A percentile compares a stretch with the other conserved stretches of the same genome.
These are phyloP conservation scores for Phytophthora pseudosyringae DNA, from an alignment of 352 stramenopile genomes.

Conservation along the genomic window DNA sequence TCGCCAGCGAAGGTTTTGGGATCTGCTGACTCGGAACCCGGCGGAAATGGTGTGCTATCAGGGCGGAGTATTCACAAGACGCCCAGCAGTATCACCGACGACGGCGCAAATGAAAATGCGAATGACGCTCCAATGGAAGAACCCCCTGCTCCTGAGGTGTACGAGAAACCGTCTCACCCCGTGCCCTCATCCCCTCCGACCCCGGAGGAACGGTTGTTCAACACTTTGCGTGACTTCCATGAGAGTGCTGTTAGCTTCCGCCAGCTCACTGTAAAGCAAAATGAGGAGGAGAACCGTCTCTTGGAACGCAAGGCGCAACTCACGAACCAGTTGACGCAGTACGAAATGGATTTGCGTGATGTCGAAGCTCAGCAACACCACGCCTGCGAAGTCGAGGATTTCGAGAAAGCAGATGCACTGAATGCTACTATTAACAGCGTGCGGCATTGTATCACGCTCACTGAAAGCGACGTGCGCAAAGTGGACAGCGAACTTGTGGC, in stretches of 20 bases:
- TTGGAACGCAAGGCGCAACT: constrained; percentile 72
- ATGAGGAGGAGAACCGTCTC: constrained; percentile 77
- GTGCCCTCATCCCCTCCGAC: constrained; percentile 45
- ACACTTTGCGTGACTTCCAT: constrained; percentile 79
- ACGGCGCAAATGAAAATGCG: constrained; percentile 20
- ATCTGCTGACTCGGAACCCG: constrained; percentile 28
- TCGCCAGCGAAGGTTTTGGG: constrained; percentile 32
- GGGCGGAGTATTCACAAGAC: constrained; percentile 56
- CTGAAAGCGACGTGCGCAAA: constrained; percentile 82
- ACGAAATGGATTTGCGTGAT: constrained; percentile 77
- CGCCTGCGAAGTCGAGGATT: constrained; percentile 83
- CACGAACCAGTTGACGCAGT: constrained; percentile 74
- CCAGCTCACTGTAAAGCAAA: constrained; percentile 65
- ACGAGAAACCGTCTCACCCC: constrained; percentile 34
- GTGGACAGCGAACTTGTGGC: constrained; percentile 72
- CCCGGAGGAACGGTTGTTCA: constrained; percentile 70
- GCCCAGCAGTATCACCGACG: constrained; percentile 22
- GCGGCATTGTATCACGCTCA: constrained; percentile 80
- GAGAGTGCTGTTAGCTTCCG: constrained; percentile 75
- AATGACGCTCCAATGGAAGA: constrained; percentile 25
- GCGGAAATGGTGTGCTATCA: constrained; percentile 48
- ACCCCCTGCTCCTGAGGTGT: constrained; percentile 20
- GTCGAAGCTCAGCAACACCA: constrained; percentile 87
- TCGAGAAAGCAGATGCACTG: constrained; percentile 82
- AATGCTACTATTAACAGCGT: constrained; percentile 86